Conservation (phyloP, 2,329 filamentous ascomycete genomes). For the Aspergillus japonicus region DNA sequence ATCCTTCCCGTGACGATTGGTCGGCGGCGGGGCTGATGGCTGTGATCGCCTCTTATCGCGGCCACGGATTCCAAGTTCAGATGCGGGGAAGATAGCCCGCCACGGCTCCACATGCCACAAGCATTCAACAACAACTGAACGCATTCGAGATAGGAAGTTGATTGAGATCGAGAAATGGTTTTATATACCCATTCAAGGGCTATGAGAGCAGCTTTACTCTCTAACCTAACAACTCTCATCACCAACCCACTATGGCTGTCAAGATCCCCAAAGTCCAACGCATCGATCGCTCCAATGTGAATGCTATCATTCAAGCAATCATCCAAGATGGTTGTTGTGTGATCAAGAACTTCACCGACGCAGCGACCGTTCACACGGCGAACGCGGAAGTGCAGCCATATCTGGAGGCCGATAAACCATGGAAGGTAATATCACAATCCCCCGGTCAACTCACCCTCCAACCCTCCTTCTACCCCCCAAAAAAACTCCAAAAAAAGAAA, state of each 20-base stretch:
- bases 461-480: background rate
- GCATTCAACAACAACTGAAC: background rate
- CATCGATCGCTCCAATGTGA: slow-evolving; percentile 8
- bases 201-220: background rate
- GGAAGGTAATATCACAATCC: slow-evolving; percentile 8
- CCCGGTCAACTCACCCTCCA: too few relatives aligned
- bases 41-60: background rate
- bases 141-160: background rate
- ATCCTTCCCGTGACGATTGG: background rate
- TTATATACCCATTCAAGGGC: background rate
- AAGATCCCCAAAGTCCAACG: slow-evolving; percentile 6
- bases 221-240: background rate
- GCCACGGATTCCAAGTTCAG: background rate
- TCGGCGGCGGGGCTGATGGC: background rate
- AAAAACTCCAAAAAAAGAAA: too few relatives aligned
- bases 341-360: slow-evolving; percentile 10
- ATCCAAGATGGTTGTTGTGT: slow-evolving; percentile 11
- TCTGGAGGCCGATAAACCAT: slow-evolving; percentile 14
- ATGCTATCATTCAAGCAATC: slow-evolving; percentile 5
- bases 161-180: background rate
- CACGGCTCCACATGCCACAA: slow-evolving; percentile 1
- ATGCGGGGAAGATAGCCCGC: background rate
- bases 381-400: slow-evolving; percentile 11
- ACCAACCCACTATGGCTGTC: slow-evolving; percentile 4
- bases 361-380: background rate